Percentiles rank a stretch among this genome's conserved stretches.
phyloP scores from a whole-genome alignment of 1,284 basidiomycete genomes.

The Rhodofomes roseus region DNA sequence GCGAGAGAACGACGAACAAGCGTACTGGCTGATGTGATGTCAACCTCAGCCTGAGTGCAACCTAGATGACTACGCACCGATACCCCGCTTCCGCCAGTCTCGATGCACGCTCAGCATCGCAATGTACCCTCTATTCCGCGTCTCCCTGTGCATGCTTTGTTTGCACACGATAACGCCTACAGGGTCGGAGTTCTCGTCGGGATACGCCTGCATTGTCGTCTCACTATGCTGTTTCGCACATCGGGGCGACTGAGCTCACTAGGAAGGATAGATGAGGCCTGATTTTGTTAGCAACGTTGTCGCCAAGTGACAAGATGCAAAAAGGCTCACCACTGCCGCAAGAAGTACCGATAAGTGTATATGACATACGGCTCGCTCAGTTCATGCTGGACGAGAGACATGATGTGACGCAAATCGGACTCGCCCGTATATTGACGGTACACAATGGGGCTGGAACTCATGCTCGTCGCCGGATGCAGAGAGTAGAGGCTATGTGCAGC shows the following conservation, averaged over 20 bases:
- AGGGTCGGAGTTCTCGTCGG: constrained; percentile 51
- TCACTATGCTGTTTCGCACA: constrained; percentile 7
- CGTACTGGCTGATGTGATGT: constrained; percentile 53
- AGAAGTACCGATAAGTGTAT: constrained; percentile 91
- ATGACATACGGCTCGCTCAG: constrained; percentile 95
- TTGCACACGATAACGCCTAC: constrained; percentile 96
- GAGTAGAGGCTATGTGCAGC: not conserved
- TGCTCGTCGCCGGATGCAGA: constrained; percentile 6
- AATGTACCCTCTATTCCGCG: constrained; percentile 88
- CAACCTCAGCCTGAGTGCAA: not conserved
- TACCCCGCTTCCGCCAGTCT: constrained; percentile 81
- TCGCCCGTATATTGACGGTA: constrained; percentile 77
- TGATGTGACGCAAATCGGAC: constrained; percentile 75
- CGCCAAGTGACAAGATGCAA: not conserved
- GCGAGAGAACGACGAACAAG: constrained; percentile 78
- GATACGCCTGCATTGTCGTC: constrained; percentile 46
- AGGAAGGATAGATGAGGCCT: constrained; percentile 96
- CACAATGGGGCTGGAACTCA: constrained; percentile 39
- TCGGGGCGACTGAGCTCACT: constrained; percentile 36
- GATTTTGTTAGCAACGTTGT: constrained; percentile 4
- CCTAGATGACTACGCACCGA: constrained; percentile 57
- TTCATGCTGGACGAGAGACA: constrained; percentile 86
- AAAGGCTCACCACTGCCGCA: constrained; percentile 80
- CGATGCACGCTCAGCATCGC: constrained; percentile 93
- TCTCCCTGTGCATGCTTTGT: constrained; percentile 80